Evolutionary conservation across 345 rosid species (phyloP).

Genomic region (Microthlaspi erraticum): DNA sequence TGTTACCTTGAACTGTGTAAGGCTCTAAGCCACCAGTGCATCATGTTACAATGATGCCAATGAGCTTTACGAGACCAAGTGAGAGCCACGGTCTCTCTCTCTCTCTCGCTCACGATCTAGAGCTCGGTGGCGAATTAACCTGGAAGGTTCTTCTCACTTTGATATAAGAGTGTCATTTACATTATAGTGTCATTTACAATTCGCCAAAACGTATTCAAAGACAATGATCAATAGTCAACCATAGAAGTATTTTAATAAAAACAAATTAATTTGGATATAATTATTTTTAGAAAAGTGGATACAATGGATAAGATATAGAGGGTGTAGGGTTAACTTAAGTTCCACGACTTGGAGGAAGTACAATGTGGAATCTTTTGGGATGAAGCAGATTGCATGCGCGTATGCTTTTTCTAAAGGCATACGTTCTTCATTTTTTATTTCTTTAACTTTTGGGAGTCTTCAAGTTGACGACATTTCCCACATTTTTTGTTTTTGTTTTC

Average conservation of each 20-base stretch:
- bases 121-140: not conserved
- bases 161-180: too few relatives aligned
- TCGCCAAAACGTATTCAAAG: conserved; percentile 26
- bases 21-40: not conserved
- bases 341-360: conserved; percentile 37
- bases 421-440: conserved; percentile 3
- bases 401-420: conserved; percentile 45
- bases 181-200: too few relatives aligned
- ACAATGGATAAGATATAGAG: conserved; percentile 29
- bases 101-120: not conserved
- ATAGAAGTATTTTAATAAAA: not conserved
- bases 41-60: conserved; percentile 20
- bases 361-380: conserved; percentile 42
- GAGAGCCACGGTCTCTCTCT: conserved; percentile 13
- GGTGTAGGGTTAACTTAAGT: conserved; percentile 40
- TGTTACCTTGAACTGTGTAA: too few relatives aligned
- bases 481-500: conserved; percentile 17
- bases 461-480: conserved; percentile 34
- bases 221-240: conserved; percentile 14
- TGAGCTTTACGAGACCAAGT: conserved; percentile 11
- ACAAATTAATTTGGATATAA: not conserved
- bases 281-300: not conserved
- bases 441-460: conserved; percentile 36
- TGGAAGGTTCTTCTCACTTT: not conserved
- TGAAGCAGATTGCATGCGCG: conserved; percentile 47